Conservation (phyloP, 2,329 filamentous ascomycete genomes). For the Colletotrichum sp. region DNA sequence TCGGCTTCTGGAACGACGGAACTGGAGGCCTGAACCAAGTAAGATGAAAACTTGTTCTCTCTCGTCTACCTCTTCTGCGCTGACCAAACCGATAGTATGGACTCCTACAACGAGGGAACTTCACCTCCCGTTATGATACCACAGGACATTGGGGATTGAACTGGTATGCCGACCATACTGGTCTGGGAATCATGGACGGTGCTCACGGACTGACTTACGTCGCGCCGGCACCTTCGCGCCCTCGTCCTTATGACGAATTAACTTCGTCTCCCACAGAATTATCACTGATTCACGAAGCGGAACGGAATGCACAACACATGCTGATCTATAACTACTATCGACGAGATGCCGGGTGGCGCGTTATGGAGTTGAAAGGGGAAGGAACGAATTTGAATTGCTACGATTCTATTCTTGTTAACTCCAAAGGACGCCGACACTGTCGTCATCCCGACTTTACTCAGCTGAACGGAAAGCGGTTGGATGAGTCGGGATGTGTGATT, state of each 20-base stretch:
- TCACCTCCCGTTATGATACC: background rate
- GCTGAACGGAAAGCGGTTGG: background rate
- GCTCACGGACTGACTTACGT: background rate
- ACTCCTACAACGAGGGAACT: background rate
- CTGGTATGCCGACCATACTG: slow-evolving; percentile 13
- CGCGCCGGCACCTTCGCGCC: background rate
- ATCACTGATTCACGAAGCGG: background rate
- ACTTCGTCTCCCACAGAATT: background rate
- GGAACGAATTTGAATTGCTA: slow-evolving; percentile 46
- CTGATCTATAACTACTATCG: slow-evolving; percentile 6
- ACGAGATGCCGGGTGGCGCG: background rate
- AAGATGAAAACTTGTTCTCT: background rate
- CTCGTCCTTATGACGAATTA: background rate
- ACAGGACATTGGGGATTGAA: slow-evolving; percentile 4
- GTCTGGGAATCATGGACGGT: background rate
- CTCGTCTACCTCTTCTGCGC: background rate
- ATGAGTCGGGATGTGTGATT: background rate
- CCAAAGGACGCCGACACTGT: slow-evolving; percentile 61
- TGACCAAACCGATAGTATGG: background rate
- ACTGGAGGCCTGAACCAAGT: slow-evolving; percentile 5
- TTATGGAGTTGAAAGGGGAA: background rate
- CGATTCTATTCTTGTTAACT: slow-evolving; percentile 66
- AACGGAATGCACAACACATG: background rate
- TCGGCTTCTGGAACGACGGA: slow-evolving; percentile 4
- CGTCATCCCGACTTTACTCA: slow-evolving; percentile 6